phyloP scores from a whole-genome alignment of 352 stramenopile genomes.

The Phytopythium ostracodes region DNA sequence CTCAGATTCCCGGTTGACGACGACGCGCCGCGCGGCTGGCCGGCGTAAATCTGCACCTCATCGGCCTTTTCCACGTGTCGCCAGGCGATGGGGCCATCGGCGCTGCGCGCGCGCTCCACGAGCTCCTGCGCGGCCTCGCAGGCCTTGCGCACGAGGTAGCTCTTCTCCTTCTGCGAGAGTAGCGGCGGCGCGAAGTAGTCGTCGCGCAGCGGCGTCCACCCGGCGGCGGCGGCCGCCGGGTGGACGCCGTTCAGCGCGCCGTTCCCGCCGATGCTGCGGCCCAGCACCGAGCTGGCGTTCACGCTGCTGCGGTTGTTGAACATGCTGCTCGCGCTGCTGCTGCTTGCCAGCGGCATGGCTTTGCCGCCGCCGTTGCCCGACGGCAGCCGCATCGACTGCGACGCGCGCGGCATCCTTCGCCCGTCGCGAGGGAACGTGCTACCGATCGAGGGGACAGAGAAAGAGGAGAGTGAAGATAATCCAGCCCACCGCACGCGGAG shows the following conservation, averaged over 20 bases:
- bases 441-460: too few relatives aligned
- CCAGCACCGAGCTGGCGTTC: slow-evolving; percentile 8
- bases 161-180: slow-evolving; percentile 57
- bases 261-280: slow-evolving; percentile 5
- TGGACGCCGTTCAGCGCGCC: too few relatives aligned
- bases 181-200: slow-evolving; percentile 73
- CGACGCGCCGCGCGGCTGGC: slow-evolving; percentile 29
- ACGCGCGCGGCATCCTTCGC: slow-evolving; percentile 6
- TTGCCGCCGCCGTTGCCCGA: not conserved
- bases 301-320: not conserved
- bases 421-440: too few relatives aligned
- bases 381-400: slow-evolving; percentile 5
- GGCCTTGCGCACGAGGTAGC: slow-evolving; percentile 76
- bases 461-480: too few relatives aligned
- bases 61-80: slow-evolving; percentile 73
- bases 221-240: slow-evolving; percentile 12
- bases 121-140: slow-evolving; percentile 78
- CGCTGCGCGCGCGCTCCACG: slow-evolving; percentile 61
- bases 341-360: slow-evolving; percentile 2
- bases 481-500: too few relatives aligned
- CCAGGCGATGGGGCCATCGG: slow-evolving; percentile 64
- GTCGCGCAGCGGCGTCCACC: slow-evolving; percentile 70
- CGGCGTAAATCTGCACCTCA: slow-evolving; percentile 73
- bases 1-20: not conserved
- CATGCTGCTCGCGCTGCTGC: slow-evolving; percentile 4